phyloP scores from a whole-genome alignment of 208 protist species.

The Trypanosoma platydactyli region DNA sequence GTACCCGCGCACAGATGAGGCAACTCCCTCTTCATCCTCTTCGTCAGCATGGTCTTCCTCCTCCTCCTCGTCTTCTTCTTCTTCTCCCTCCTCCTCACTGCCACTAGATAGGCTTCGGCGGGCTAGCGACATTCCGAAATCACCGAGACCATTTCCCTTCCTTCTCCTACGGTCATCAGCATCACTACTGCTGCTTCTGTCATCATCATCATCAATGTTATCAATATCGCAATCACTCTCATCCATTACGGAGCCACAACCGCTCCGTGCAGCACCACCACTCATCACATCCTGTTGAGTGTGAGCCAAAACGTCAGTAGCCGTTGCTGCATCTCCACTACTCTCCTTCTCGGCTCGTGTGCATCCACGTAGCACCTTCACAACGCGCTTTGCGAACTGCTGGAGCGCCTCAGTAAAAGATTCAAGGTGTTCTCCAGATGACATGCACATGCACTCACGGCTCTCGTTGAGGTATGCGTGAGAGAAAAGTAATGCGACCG shows the following conservation, averaged over 20 bases:
- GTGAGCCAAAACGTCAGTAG: background rate
- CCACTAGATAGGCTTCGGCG: slow-evolving; percentile 19
- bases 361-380: slow-evolving; percentile 51
- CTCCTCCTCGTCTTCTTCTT: slow-evolving; percentile 13
- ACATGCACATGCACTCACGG: slow-evolving; percentile 75
- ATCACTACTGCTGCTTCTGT: background rate
- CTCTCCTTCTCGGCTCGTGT: slow-evolving; percentile 28
- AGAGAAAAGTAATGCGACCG: slow-evolving; percentile 82
- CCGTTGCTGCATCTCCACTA: slow-evolving; percentile 5
- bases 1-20: background rate
- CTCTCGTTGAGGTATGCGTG: slow-evolving; percentile 42
- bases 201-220: slow-evolving; percentile 12
- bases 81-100: background rate
- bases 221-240: slow-evolving; percentile 21
- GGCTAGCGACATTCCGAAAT: slow-evolving; percentile 8
- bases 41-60: slow-evolving; percentile 27
- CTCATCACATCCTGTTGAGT: slow-evolving; percentile 27
- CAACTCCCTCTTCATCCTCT: slow-evolving; percentile 17
- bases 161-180: background rate
- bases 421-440: slow-evolving; percentile 59
- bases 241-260: slow-evolving; percentile 15
- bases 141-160: background rate
- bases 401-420: slow-evolving; percentile 59
- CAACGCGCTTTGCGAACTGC: slow-evolving; percentile 55
- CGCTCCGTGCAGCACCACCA: slow-evolving; percentile 24